Conservation (phyloP, 2,329 filamentous ascomycete genomes). For the Leptosphaerulina australis region DNA sequence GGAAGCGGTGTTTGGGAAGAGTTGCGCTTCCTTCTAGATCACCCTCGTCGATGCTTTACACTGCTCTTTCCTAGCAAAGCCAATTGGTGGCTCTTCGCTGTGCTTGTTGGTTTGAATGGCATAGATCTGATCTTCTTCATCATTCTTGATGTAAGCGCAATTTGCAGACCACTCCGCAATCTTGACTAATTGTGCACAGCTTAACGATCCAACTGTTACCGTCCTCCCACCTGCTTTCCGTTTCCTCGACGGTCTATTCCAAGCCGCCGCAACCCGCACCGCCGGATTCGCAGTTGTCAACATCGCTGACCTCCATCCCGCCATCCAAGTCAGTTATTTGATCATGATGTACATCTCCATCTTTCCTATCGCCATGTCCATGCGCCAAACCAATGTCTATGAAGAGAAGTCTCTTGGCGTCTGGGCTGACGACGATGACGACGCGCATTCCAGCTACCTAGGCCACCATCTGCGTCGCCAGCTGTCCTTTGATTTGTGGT, state of each 20-base stretch:
- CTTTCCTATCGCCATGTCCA: conserved; percentile 93
- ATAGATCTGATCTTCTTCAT: conserved; percentile 91
- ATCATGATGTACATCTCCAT: conserved; percentile 99
- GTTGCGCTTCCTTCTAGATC: conserved; percentile 86
- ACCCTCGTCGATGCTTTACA: conserved; percentile 95
- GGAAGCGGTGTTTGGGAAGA: conserved; percentile 84
- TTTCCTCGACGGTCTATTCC: conserved; percentile 86
- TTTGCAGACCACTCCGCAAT: neutral
- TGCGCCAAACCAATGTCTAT: conserved; percentile 94
- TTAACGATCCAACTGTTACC: conserved; percentile 73
- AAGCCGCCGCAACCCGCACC: conserved; percentile 86
- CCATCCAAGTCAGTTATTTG: conserved; percentile 90
- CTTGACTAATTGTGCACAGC: conserved; percentile 52
- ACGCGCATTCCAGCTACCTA: conserved; percentile 77
- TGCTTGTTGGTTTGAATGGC: conserved; percentile 80
- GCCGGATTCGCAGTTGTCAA: conserved; percentile 87
- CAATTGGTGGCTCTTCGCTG: conserved; percentile 94
- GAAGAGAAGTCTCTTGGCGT: conserved; percentile 87
- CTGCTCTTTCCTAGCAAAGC: conserved; percentile 87
- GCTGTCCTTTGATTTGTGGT: conserved; percentile 97
- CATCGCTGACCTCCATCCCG: conserved; percentile 79
- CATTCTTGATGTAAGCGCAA: conserved; percentile 76
- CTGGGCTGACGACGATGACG: conserved; percentile 61
- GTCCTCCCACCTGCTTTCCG: conserved; percentile 73
- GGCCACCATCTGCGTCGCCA: conserved; percentile 90